Evolutionary conservation across 108 stramenopile genomes (phyloP).

Genomic region (Skeletonema tropicum): DNA sequence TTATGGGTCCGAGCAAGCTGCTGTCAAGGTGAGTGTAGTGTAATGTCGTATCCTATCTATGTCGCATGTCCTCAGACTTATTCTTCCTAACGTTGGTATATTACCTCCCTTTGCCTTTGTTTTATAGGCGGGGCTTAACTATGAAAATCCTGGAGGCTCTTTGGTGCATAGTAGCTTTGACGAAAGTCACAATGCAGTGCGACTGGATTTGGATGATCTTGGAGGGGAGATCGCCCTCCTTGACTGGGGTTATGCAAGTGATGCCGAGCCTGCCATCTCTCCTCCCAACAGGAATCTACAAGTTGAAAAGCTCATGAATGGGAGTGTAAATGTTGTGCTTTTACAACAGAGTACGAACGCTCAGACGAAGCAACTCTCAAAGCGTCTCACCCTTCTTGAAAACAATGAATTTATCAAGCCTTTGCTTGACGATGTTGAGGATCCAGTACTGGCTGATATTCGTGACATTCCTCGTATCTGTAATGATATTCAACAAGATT

Average conservation of each 20-base stretch:
- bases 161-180: slow-evolving; percentile 13
- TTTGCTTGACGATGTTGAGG: slow-evolving; percentile 27
- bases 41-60: neutral
- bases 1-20: slow-evolving; percentile 85
- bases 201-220: slow-evolving; percentile 52
- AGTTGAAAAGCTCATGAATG: slow-evolving; percentile 46
- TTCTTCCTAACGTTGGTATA: neutral
- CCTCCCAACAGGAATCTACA: slow-evolving; percentile 41
- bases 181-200: slow-evolving; percentile 43
- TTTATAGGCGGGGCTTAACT: slow-evolving; percentile 56
- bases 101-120: too few relatives aligned
- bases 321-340: slow-evolving; percentile 40
- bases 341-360: slow-evolving; percentile 39
- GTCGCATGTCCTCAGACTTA: neutral
- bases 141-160: slow-evolving; percentile 47
- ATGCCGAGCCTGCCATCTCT: slow-evolving; percentile 42
- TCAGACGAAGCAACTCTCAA: slow-evolving; percentile 16
- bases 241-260: slow-evolving; percentile 45
- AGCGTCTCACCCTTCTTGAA: slow-evolving; percentile 48
- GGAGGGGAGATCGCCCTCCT: slow-evolving; percentile 53
- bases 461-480: slow-evolving; percentile 50
- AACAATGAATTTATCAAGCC: slow-evolving; percentile 56
- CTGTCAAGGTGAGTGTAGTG: slow-evolving; percentile 62
- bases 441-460: slow-evolving; percentile 50
- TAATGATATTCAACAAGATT: slow-evolving; percentile 45